Base-by-base conservation (phyloP, 1,284 basidiomycete species). In the Ustanciosporium gigantosporum region DNA sequence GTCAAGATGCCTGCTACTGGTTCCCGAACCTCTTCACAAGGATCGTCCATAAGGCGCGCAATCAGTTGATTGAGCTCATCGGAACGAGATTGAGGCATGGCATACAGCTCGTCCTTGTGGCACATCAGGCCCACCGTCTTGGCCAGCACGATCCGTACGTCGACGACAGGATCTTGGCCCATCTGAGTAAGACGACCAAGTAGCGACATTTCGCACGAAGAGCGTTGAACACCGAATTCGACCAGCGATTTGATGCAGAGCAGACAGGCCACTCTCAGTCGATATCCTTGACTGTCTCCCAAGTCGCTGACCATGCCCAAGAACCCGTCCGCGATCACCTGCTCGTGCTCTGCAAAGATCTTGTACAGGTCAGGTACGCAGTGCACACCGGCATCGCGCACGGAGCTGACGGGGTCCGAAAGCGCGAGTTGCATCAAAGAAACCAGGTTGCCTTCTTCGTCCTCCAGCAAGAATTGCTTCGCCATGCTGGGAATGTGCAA, bases 91-190 rank as follows among this genome's bases (percentile, higher is more conserved):
- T 73, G 60, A 0, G 68, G 46, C 24, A 66, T 50, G 8, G 72
- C 70, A 44, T 77, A 78, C 15, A 77, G 68, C 66, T 66, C 60
- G 46, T 74, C 57, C 25, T 48, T 50, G 35, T 56, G 44, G 29
- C 61, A 83, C 39, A 87, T 77, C 32, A 79, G 76, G 29, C 83
- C 83, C 17, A 86, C 79, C 24, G 89, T 81, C 35, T 89, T 84
- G 13, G 91, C 87, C 2, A 93, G 82, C 6, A 86, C 87, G 49
- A 96, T 90, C 32, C 91, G 84, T 36, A 97, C 91, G 68, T 92
- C 91, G 39, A 90, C 82, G 20, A 96, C 85, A n/a, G 73, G 76
- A 52, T 75, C 74, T 73, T 94, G 90, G 14, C 84, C 84, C 37
- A 95, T 82, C 37, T 77, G 73, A 24, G 81, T 79, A 11, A 95